Conservation (phyloP, 352 stramenopile species). For the Globisporangium middletonii region DNA sequence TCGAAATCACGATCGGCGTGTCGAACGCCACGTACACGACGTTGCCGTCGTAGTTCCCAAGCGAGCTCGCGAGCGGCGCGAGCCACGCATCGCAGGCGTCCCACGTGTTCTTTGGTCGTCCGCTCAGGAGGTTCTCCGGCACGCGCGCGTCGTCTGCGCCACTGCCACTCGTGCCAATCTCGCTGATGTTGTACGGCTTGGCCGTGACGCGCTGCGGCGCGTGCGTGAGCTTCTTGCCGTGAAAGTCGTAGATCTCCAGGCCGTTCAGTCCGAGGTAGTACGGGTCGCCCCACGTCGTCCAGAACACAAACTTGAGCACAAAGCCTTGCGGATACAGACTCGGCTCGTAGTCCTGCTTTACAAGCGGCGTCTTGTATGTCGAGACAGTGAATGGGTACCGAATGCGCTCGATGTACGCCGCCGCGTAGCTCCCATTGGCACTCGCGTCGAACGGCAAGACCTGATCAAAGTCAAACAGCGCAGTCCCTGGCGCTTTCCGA, state of each 20-base stretch:
- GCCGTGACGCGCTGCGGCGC: slow-evolving; percentile 38
- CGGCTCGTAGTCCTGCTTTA: slow-evolving; percentile 87
- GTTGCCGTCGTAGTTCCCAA: slow-evolving; percentile 51
- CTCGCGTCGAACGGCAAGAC: slow-evolving; percentile 34
- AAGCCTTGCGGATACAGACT: slow-evolving; percentile 76
- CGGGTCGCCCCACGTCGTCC: slow-evolving; percentile 78
- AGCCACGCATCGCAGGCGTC: slow-evolving; percentile 71
- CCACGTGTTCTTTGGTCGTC: slow-evolving; percentile 69
- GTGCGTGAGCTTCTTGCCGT: slow-evolving; percentile 30
- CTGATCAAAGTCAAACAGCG: slow-evolving; percentile 71
- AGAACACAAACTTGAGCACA: slow-evolving; percentile 79
- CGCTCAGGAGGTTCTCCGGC: slow-evolving; percentile 58
- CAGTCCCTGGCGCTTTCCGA: slow-evolving; percentile 71
- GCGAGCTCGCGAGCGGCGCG: slow-evolving; percentile 59
- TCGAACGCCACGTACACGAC: slow-evolving; percentile 75
- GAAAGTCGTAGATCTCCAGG: slow-evolving; percentile 70
- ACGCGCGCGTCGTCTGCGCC: slow-evolving; percentile 29
- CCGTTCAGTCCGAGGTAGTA: slow-evolving; percentile 82
- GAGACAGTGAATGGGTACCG: slow-evolving; percentile 29
- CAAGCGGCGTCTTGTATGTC: slow-evolving; percentile 66
- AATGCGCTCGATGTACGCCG: slow-evolving; percentile 31
- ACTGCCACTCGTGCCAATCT: slow-evolving; percentile 18
- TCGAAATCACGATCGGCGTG: slow-evolving; percentile 54
- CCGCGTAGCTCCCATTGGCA: slow-evolving; percentile 4
- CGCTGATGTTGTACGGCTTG: slow-evolving; percentile 48